phyloP scores from a whole-genome alignment of 164 flowering plant genomes.

The Berberis thunbergii region DNA sequence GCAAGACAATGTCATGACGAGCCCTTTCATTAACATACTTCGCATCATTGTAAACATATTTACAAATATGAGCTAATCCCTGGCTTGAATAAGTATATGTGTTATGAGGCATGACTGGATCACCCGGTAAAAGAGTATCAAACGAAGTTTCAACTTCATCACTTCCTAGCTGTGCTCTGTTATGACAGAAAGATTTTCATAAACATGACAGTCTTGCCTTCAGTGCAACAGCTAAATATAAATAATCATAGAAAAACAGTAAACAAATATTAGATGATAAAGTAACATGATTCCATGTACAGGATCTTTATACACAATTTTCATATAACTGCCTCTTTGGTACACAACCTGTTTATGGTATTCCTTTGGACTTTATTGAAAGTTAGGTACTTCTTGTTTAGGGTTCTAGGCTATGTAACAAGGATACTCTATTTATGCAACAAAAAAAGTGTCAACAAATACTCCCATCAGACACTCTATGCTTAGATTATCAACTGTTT shows the following conservation, averaged over 20 bases:
- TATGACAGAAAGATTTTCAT: constrained; percentile 7
- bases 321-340: too few species aligned
- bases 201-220: constrained; percentile 2
- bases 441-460: too few species aligned
- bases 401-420: too few species aligned
- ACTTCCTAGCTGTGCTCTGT: constrained; percentile 29
- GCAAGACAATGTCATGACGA: constrained; percentile 73
- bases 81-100: constrained; percentile 25
- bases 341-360: too few species aligned
- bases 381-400: too few species aligned
- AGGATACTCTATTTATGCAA: too few species aligned
- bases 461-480: too few species aligned
- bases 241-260: not conserved
- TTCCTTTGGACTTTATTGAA: too few species aligned
- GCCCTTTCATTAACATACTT: constrained; percentile 95
- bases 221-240: not conserved
- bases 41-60: constrained; percentile 79
- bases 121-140: not conserved
- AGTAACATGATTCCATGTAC: not conserved
- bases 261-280: not conserved
- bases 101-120: constrained; percentile 16
- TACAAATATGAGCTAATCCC: constrained; percentile 72
- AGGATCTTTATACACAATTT: too few species aligned
- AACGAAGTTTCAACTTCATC: constrained; percentile 19
- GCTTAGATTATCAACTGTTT: too few species aligned